Base-by-base conservation (phyloP, 495 filamentous ascomycete genomes). In the Cryomyces minteri region DNA sequence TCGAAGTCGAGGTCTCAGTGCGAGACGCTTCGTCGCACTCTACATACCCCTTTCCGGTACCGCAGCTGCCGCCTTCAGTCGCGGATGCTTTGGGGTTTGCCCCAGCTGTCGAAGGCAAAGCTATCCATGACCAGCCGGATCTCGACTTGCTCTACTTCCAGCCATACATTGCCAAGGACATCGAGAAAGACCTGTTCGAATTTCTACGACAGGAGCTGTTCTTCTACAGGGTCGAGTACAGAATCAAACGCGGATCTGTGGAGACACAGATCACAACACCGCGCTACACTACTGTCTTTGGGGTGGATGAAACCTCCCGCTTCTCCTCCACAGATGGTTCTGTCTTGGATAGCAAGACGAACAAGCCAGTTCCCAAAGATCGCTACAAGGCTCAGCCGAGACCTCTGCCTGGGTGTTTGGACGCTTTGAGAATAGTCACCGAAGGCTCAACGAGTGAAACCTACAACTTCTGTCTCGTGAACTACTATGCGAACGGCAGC, bases 401-500 rank as follows among this genome's bases (percentile, higher is more conserved):
- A 1, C 80, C 80, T 4, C 68, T 85, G 7, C 82, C 81, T 0
- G 55, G 70, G 32, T 82, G 79, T 53, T 69, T 86, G 1, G 67
- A 77, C 36, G 48, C 58, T 2, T 65, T 85, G 1, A 67, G 72
- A 4, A 56, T 56, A 32, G 53, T 67, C 32, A 72, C 77, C 5
- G 75, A 84, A 58, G 58, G 64, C 5, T 65, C 71, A 4, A 80
- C 78, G 2, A 63, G 64, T n/a, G 63, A 65, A 46, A 68, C 47
- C 4, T 86, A 79, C 58, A 86, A 88, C 52, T 82, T 84, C 61
- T 73, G 72, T 45, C 65, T 86, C 2, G 77, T 85, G 6, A 86
- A 85, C 52, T 86, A 85, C 64, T 85, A 85, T 59, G 72, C 76
- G 32, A 67, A 64, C 30, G 80, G 79, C 2, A 59, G 70, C 8